Base-by-base conservation (phyloP, 2,329 filamentous ascomycete genomes). In the Chrysoporthe puriensis region DNA sequence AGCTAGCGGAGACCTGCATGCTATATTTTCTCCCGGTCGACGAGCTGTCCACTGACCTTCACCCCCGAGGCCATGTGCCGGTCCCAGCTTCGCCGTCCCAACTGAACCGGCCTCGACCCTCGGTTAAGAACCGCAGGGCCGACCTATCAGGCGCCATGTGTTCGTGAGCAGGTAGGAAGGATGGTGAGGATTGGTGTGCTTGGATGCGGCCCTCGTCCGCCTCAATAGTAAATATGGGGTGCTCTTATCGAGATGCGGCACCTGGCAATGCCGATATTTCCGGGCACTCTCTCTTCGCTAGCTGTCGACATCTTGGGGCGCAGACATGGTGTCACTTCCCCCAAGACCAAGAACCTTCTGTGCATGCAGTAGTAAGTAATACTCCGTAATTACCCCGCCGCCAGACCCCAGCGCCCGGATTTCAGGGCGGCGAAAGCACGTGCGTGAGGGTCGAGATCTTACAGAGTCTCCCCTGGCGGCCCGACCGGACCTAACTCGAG, bases 31-130 rank as follows among this genome's bases (percentile, higher is more conserved):
- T 65, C 43, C 34, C 57, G 57, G 11, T 43, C 59, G 21, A 34
- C 6, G 26, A n/a, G 42, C 59, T 42, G 64, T 56, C 64, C 64
- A 66, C 18, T 66, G 58, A 66, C 26, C 26, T 61, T 56, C 13
- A 18, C 34, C 9, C 58, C 48, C 32, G 21, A 21, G 42, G 26
- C 46, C 64, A 66, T 66, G 64, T 66, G 64, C 58, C 58, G 36
- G 46, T 32, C 40, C 58, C 57, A 16, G n/a, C 36, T 40, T 40
- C 21, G 57, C n/a, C 42, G 57, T n/a, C 57, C 21, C 40, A 40
- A 40, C 36, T 44, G 40, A 34, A 7, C n/a, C 40, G 26, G 34
- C 40, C 32, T 57, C 16, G n/a, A 56, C 21, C 21, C 18, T 56
- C 21, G 16, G 36, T 40, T 9, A 40, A 9, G 36, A 40, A 40